Base-by-base conservation (phyloP, 2,329 filamentous ascomycete genomes). In the Clarireedia paspali region DNA sequence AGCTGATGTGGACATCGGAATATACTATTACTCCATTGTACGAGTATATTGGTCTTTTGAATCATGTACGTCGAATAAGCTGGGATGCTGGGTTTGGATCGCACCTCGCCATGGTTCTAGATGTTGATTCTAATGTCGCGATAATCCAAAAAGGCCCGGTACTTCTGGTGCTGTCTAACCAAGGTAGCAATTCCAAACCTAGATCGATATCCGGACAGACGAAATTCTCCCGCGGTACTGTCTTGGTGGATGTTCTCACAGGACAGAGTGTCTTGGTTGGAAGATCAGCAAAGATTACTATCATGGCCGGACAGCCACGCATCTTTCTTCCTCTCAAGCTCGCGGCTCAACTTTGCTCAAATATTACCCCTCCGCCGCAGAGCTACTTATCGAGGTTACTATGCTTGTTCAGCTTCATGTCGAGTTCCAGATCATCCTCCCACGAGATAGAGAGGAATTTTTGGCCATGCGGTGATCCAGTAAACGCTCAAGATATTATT, bases 1-100 rank as follows among this genome's bases (percentile, higher is more conserved):
- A 76, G 60, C 72, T 73, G 6, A 64, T 71, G 27, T 77, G 74
- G 75, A 39, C n/a, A 17, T 50, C 71, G 0, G 66, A 67, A 0
- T 77, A 73, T 58, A 60, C 67, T n/a, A 75, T 69, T 6, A 59
- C 58, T 27, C 53, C 53, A 14, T 39, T 60, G 14, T 60, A 60
- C 47, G 39, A 50, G 17, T 60, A 59, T 24, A 58, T 60, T 4
- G 58, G 53, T 24, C 53, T 49, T 4, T 47, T 60, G 24, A 60
- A 60, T 12, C 36, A 48, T 24, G 48, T 52, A 47, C 49, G 58
- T 20, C 56, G 57, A 39, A n/a, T 60, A 46, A 51, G 56, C 12
- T 60, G 58, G 58, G 50, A 55, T 44, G 47, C 53, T 36, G 58
- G 58, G 9, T 60, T 59, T 40, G 58, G 58, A 10, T 56, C 53